phyloP scores from a whole-genome alignment of 768 basidiomycete species.

The Kwoniella europaea region DNA sequence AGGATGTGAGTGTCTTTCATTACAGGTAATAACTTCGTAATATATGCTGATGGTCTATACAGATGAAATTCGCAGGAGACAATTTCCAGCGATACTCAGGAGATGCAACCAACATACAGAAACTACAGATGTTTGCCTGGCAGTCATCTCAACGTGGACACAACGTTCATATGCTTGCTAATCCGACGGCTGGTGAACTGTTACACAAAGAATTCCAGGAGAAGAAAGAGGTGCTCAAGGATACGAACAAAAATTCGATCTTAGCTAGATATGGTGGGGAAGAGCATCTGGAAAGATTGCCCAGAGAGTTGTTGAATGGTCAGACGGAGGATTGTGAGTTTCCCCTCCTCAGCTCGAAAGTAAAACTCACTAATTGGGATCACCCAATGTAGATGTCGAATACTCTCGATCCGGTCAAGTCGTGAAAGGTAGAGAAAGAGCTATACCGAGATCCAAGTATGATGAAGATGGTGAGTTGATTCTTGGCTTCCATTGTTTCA shows the following conservation, averaged over 20 bases:
- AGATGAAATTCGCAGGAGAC: constrained; percentile 82
- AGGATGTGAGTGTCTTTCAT: constrained; percentile 70
- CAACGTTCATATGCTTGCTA: constrained; percentile 92
- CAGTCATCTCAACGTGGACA: constrained; percentile 90
- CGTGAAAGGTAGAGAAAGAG: constrained; percentile 87
- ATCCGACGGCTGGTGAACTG: constrained; percentile 92
- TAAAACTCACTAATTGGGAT: background rate
- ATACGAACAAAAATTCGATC: constrained; percentile 84
- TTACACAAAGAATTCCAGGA: constrained; percentile 86
- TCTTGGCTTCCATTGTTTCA: background rate
- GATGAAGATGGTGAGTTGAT: constrained; percentile 82
- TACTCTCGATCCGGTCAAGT: constrained; percentile 90
- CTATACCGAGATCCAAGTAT: constrained; percentile 87
- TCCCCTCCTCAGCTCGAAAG: no score
- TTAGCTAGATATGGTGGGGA: constrained; percentile 93
- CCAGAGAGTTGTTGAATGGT: constrained; percentile 88
- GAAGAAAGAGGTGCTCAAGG: constrained; percentile 90
- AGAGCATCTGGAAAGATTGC: constrained; percentile 81
- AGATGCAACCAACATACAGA: constrained; percentile 88
- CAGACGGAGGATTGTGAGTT: constrained; percentile 84
- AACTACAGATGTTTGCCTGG: constrained; percentile 96
- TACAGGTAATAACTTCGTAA: background rate
- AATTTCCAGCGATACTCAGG: constrained; percentile 92
- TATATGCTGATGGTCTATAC: constrained; percentile 12
- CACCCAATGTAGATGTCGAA: constrained; percentile 70